Conservation (phyloP, 2,329 filamentous ascomycete genomes). For the Coniochaeta prunicola region DNA sequence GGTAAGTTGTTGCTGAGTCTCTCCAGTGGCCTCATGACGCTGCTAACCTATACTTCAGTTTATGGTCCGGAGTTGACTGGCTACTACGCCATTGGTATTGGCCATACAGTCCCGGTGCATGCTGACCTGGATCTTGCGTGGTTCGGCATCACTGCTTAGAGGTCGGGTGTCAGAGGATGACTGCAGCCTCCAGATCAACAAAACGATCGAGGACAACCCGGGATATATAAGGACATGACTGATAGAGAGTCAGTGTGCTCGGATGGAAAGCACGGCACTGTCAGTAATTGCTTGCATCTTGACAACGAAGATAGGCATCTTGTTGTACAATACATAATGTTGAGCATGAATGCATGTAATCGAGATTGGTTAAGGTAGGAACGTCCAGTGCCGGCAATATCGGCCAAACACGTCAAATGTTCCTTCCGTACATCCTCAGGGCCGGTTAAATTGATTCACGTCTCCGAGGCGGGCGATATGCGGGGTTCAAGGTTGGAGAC, state of each 20-base stretch:
- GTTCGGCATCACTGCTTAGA: constrained; percentile 20
- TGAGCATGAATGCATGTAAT: too few relatives aligned
- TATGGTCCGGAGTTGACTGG: constrained; percentile 18
- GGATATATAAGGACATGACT: too few relatives aligned
- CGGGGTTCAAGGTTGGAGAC: neutral
- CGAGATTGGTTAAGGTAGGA: neutral
- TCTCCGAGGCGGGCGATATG: neutral
- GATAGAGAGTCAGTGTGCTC: too few relatives aligned
- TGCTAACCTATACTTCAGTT: neutral
- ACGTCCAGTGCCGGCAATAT: neutral
- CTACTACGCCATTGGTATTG: constrained; percentile 24
- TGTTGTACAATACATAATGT: too few relatives aligned
- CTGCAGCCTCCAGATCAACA: too few relatives aligned
- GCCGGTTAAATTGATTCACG: neutral
- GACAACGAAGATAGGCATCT: too few relatives aligned
- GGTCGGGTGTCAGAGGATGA: too few relatives aligned
- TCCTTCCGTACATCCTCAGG: neutral
- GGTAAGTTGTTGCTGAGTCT: constrained; percentile 15
- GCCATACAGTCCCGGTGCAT: constrained; percentile 26
- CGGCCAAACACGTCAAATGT: neutral
- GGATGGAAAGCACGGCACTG: too few relatives aligned
- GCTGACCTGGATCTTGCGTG: constrained; percentile 25
- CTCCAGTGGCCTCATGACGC: constrained; percentile 17
- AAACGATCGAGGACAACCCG: too few relatives aligned
- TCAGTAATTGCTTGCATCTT: too few relatives aligned